Conservation (phyloP, 2,329 filamentous ascomycete species). For the Trichoderma koningiopsis region DNA sequence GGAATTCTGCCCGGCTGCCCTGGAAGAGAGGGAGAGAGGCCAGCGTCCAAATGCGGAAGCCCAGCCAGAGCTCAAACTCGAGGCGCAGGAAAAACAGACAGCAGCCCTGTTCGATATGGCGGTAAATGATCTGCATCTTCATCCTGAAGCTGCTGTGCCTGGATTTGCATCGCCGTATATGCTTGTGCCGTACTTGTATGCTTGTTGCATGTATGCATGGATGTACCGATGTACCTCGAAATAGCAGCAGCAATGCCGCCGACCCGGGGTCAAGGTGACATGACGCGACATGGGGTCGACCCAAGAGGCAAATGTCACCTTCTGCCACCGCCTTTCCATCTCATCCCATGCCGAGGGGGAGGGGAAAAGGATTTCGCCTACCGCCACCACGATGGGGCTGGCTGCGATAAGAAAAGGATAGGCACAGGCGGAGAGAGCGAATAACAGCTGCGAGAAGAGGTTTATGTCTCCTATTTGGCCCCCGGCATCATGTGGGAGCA, state of each 20-base stretch:
- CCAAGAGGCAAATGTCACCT: not conserved
- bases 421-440: not conserved
- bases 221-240: not conserved
- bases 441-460: not conserved
- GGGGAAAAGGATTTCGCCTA: not conserved
- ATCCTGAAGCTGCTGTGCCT: conserved; percentile 13
- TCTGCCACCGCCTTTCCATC: conserved; percentile 21
- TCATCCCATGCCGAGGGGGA: not conserved
- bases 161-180: not conserved
- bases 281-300: not conserved
- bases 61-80: not conserved
- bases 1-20: conserved; percentile 5
- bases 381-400: not conserved
- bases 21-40: not conserved
- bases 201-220: not conserved
- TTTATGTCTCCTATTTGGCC: not conserved
- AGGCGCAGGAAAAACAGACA: not conserved
- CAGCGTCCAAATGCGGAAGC: not conserved
- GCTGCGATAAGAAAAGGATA: conserved; percentile 1
- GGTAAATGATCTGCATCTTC: conserved; percentile 21
- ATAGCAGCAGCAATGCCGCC: not conserved
- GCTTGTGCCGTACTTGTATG: not conserved
- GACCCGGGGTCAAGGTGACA: not conserved
- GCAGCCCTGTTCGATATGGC: conserved; percentile 6
- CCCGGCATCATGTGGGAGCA: not conserved